A percentile compares a stretch with the other conserved stretches of the same genome.
Evolutionary conservation across 2,329 filamentous ascomycete genomes (phyloP).

Genomic region (Colletotrichum abscissum): DNA sequence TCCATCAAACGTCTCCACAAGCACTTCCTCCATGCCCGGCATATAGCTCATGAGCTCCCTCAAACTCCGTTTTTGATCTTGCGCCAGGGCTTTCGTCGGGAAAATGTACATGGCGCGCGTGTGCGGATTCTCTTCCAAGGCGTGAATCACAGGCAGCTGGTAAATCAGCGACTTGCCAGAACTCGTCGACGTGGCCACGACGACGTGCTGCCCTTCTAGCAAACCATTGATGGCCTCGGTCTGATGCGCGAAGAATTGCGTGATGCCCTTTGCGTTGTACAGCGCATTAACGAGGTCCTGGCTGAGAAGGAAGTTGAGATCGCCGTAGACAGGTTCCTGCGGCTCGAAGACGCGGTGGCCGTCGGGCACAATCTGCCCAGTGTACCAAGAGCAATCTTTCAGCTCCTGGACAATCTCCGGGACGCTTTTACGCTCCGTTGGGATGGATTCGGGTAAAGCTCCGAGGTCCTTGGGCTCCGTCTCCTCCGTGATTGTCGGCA

Average conservation of each 20-base stretch:
- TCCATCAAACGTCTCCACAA: constrained; percentile 96
- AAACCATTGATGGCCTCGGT: constrained; percentile 92
- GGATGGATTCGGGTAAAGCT: constrained; percentile 77
- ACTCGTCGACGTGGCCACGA: constrained; percentile 93
- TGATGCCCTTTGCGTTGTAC: constrained; percentile 91
- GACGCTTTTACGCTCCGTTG: constrained; percentile 81
- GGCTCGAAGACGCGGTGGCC: constrained; percentile 92
- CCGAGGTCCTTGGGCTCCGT: constrained; percentile 47
- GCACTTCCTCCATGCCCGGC: constrained; percentile 76
- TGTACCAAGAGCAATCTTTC: constrained; percentile 87
- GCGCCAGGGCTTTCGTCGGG: constrained; percentile 94
- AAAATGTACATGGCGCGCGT: constrained; percentile 97
- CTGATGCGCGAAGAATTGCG: constrained; percentile 89
- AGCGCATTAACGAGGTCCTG: constrained; percentile 95
- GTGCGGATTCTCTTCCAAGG: constrained; percentile 80
- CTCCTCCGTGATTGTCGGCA: constrained; percentile 58
- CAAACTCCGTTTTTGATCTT: constrained; percentile 91
- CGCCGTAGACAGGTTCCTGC: constrained; percentile 83
- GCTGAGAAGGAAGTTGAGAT: constrained; percentile 86
- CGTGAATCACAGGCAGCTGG: constrained; percentile 90
- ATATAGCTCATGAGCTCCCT: constrained; percentile 87
- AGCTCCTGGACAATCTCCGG: constrained; percentile 88
- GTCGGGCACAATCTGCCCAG: constrained; percentile 90
- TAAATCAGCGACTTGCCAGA: constrained; percentile 99
- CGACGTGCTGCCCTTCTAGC: constrained; percentile 84